Percentiles rank a stretch among this genome's conserved stretches.
phyloP scores from a whole-genome alignment of 345 rosid genomes.

The Arabidopsis suecica region DNA sequence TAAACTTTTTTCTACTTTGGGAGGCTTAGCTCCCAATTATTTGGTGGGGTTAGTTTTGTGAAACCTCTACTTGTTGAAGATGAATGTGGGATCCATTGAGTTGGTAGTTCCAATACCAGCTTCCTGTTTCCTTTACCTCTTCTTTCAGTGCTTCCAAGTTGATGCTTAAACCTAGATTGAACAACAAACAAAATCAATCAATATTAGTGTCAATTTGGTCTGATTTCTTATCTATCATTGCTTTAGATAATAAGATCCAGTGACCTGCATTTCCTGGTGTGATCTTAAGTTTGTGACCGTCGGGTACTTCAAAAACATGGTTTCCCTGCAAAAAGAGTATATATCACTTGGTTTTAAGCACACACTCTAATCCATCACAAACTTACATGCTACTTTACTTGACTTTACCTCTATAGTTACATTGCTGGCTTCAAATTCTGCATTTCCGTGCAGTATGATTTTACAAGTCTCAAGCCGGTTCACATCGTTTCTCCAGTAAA shows the following conservation, averaged over 20 bases:
- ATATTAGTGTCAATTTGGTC: not conserved
- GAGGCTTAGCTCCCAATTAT: constrained; percentile 22
- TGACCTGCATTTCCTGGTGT: constrained; percentile 68
- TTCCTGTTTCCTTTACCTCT: constrained; percentile 65
- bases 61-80: constrained; percentile 61
- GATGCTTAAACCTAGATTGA: constrained; percentile 56
- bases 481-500: constrained; percentile 89
- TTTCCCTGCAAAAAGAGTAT: constrained; percentile 60
- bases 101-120: constrained; percentile 90
- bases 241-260: not conserved
- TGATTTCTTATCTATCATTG: not conserved
- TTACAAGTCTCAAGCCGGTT: constrained; percentile 66
- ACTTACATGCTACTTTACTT: not conserved
- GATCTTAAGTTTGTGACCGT: constrained; percentile 73
- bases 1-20: constrained; percentile 8
- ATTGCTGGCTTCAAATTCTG: constrained; percentile 85
- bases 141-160: constrained; percentile 59
- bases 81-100: constrained; percentile 59
- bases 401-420: constrained; percentile 70
- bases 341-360: not conserved
- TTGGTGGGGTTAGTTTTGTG: constrained; percentile 32
- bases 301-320: constrained; percentile 87
- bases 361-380: not conserved
- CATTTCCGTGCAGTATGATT: constrained; percentile 82
- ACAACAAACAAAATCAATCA: not conserved